Conservation (phyloP, 1,139 yeast species). For the Magnusiomyces fungicola region DNA sequence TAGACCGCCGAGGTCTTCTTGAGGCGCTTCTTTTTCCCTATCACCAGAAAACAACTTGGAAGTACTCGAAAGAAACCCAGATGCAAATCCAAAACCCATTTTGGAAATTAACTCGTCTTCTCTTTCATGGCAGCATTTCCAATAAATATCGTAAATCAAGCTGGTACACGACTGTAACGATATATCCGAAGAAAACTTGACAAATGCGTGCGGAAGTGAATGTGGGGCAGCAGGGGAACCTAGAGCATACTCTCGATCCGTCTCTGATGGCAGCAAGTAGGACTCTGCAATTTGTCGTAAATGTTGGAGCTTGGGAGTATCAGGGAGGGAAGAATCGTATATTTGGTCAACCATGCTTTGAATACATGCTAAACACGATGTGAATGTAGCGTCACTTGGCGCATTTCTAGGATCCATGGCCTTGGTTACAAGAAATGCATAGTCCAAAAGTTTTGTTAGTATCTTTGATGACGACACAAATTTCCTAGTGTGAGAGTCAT, state of each 20-base stretch:
- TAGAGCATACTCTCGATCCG: not conserved
- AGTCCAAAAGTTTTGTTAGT: not conserved
- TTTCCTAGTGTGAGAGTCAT: not conserved
- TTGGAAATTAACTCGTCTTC: not conserved
- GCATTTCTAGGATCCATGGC: not conserved
- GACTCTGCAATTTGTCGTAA: not conserved
- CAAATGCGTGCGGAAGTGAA: slow-evolving; percentile 2
- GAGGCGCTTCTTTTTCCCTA: too few species aligned
- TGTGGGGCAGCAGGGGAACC: slow-evolving; percentile 3
- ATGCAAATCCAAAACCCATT: slow-evolving; percentile 6
- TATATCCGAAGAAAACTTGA: slow-evolving; percentile 1
- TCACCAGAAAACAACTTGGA: not conserved
- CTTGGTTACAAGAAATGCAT: not conserved
- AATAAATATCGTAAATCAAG: not conserved
- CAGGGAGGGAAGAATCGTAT: not conserved
- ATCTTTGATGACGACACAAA: not conserved
- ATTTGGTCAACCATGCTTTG: not conserved
- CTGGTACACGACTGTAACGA: not conserved
- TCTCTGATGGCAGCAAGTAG: not conserved
- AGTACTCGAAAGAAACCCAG: not conserved
- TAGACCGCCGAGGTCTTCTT: too few species aligned
- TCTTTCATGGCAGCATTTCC: not conserved
- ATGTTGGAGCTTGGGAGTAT: not conserved
- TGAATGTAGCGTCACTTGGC: not conserved
- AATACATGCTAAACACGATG: not conserved